These are phyloP conservation scores for Anacardium occidentale DNA, from an alignment of 345 rosid genomes.

Conservation along the genomic window DNA sequence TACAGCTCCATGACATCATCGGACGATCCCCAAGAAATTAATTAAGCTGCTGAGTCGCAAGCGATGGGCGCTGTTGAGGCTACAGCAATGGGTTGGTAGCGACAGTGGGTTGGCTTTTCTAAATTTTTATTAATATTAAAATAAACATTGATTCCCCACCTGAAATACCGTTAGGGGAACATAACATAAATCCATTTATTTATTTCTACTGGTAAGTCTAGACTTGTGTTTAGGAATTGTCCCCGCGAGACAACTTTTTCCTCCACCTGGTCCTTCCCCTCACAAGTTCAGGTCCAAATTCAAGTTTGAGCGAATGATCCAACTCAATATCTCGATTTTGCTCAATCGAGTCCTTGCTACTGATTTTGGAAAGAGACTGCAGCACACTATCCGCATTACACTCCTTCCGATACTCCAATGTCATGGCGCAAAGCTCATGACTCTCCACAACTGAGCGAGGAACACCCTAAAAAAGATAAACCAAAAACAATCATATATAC, in stretches of 20 bases:
- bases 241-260: neutral
- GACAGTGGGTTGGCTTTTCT: too few relatives aligned
- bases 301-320: slow-evolving; percentile 29
- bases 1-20: too few relatives aligned
- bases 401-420: slow-evolving; percentile 27
- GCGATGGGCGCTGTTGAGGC: too few relatives aligned
- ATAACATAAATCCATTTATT: too few relatives aligned
- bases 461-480: slow-evolving; percentile 3
- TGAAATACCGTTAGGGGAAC: too few relatives aligned
- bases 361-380: slow-evolving; percentile 21
- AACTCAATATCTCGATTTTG: slow-evolving; percentile 12
- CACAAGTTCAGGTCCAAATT: slow-evolving; percentile 16
- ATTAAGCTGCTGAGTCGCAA: too few relatives aligned
- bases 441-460: slow-evolving; percentile 20
- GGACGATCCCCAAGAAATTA: too few relatives aligned
- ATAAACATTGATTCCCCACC: too few relatives aligned
- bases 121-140: too few relatives aligned
- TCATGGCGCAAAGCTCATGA: slow-evolving; percentile 24
- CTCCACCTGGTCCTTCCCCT: slow-evolving; percentile 29
- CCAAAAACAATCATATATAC: neutral
- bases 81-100: too few relatives aligned
- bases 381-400: slow-evolving; percentile 19
- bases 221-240: too few relatives aligned
- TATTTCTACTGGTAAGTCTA: too few relatives aligned
- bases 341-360: neutral